These are phyloP conservation scores for Sporothrix inflata DNA, from an alignment of 2,329 filamentous ascomycete species.

Conservation along the genomic window DNA sequence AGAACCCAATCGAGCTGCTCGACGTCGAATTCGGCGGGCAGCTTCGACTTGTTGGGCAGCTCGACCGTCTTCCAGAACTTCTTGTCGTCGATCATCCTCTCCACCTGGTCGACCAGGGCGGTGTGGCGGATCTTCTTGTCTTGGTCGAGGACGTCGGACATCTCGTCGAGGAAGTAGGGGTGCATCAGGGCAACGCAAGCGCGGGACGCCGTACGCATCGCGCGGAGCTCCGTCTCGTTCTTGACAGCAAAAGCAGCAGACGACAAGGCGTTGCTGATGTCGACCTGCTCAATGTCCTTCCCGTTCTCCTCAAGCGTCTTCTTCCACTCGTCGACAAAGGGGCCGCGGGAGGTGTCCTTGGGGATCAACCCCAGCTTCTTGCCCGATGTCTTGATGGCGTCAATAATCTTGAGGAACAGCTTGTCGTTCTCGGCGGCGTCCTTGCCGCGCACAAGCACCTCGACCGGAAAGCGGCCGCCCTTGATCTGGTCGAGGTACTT, in stretches of 20 bases:
- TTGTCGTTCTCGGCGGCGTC: constrained; percentile 90
- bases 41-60: constrained; percentile 70
- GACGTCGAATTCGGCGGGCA: constrained; percentile 84
- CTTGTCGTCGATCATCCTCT: constrained; percentile 86
- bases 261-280: constrained; percentile 81
- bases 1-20: constrained; percentile 92
- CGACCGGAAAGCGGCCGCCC: constrained; percentile 87
- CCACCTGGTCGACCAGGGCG: constrained; percentile 80
- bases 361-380: constrained; percentile 87
- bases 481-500: constrained; percentile 92
- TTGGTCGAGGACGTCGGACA: constrained; percentile 92
- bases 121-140: constrained; percentile 97
- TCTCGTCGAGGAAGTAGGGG: constrained; percentile 96
- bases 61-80: constrained; percentile 89
- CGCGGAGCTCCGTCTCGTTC: constrained; percentile 89
- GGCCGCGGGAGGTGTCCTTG: constrained; percentile 82
- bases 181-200: constrained; percentile 94
- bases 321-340: constrained; percentile 97
- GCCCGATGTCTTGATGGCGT: constrained; percentile 84
- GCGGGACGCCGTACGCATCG: constrained; percentile 91
- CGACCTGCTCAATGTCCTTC: constrained; percentile 86
- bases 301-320: constrained; percentile 74
- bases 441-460: constrained; percentile 89
- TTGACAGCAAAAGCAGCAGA: constrained; percentile 86
- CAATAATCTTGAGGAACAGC: constrained; percentile 80